A percentile compares a stretch with the other conserved stretches of the same genome.
Evolutionary conservation across 2,329 filamentous ascomycete species (phyloP).

Genomic region (Dothistroma pini): DNA sequence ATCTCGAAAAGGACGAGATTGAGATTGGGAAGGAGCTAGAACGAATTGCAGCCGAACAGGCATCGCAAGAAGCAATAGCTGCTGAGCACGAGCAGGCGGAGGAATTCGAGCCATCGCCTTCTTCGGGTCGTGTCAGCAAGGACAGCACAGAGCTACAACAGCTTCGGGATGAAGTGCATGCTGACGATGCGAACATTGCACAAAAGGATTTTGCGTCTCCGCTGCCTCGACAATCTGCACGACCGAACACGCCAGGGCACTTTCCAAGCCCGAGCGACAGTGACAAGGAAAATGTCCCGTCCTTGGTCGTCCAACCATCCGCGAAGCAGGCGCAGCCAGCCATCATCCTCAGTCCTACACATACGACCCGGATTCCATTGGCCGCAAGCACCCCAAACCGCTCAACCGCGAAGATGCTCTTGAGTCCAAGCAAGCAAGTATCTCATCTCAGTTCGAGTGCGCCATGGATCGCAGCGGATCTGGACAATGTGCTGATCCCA

Average conservation of each 20-base stretch:
- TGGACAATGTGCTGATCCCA: constrained; percentile 65
- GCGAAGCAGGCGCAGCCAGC: constrained; percentile 30
- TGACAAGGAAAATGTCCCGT: constrained; percentile 39
- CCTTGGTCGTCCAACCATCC: constrained; percentile 32
- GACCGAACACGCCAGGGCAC: background rate
- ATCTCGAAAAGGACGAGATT: constrained; percentile 26
- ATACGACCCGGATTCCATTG: constrained; percentile 41
- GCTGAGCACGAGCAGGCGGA: constrained; percentile 31
- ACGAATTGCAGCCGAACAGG: constrained; percentile 30
- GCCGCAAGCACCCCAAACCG: constrained; percentile 40
- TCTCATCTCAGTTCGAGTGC: constrained; percentile 50
- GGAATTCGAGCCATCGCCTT: constrained; percentile 37
- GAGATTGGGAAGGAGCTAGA: constrained; percentile 35
- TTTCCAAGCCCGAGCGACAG: constrained; percentile 31
- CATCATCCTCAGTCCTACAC: constrained; percentile 28
- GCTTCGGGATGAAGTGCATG: constrained; percentile 22
- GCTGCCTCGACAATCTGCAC: constrained; percentile 10
- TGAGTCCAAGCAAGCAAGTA: constrained; percentile 44
- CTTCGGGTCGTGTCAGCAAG: constrained; percentile 24
- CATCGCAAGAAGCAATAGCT: constrained; percentile 20
- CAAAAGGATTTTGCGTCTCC: constrained; percentile 5
- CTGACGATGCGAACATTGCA: constrained; percentile 13
- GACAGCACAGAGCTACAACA: constrained; percentile 23
- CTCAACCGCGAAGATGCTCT: constrained; percentile 21
- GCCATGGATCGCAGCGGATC: constrained; percentile 70